Evolutionary conservation across 371 early-diverging fungal genomes (phyloP), one percentile per base, ranked within the genome.

Genomic region (Mucor indicus): DNA sequence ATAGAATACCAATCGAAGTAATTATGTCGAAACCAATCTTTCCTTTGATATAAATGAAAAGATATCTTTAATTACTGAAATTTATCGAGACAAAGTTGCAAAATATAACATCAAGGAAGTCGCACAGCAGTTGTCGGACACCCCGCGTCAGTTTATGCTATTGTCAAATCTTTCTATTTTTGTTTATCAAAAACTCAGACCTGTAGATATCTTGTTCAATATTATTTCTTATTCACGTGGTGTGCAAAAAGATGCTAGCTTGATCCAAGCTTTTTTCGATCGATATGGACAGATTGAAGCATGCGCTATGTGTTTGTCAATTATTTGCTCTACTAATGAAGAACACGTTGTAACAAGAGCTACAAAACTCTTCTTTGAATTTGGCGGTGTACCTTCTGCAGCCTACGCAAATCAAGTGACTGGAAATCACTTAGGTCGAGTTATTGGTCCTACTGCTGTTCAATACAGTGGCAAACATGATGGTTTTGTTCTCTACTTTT

Each of bases 401-500:
- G 27, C 57, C 22, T 13, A 44, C 31, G 38, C 55, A 43, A 17
- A 31, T 1, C 46, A 55, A 37, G n/a, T 33, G 3, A 32, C 41
- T 4, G 39, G 48, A 13, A 50, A 36, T 49, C 52, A 44, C 30
- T 33, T 46, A 23, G 63, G 60, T 19, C 65, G 52, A 46, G 72
- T 61, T 37, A 70, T 36, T 62, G 77, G 83, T 0, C 52, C 78
- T 27, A 55, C 74, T 0, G 58, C 73, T 9, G 62, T 78, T 0
- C 68, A 51, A 16, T 79, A 63, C 39, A 89, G 89, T 48, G 85
- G 83, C 16, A 71, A 73, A 15, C 89, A 92, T 55, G 81, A 91
- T 55, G 93, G 90, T 11, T 67, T 93, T 38, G 82, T 78, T 4
- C 62, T 90, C n/a, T 91, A 86, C 55, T 60, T 95, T 51, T 74